phyloP scores from a whole-genome alignment of 2,329 filamentous ascomycete genomes.

The Epichloe gansuensis region DNA sequence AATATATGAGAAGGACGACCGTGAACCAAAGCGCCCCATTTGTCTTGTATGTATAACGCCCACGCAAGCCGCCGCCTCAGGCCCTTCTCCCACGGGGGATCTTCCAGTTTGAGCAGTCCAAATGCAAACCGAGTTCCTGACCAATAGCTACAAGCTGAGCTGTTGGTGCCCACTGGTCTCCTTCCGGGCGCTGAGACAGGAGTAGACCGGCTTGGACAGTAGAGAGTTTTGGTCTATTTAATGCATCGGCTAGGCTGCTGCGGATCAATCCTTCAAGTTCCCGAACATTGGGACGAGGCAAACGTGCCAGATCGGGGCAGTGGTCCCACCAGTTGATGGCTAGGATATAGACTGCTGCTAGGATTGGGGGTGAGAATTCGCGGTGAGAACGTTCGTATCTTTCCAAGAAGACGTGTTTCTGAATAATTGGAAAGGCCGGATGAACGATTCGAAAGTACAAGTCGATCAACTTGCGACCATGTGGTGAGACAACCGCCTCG shows the following conservation, averaged over 20 bases:
- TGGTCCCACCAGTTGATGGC: constrained; percentile 83
- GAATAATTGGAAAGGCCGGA: constrained; percentile 69
- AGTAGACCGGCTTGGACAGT: constrained; percentile 68
- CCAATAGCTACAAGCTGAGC: constrained; percentile 77
- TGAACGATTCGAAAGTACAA: constrained; percentile 75
- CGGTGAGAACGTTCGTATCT: constrained; percentile 62
- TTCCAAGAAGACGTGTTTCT: constrained; percentile 69
- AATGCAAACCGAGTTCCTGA: constrained; percentile 78
- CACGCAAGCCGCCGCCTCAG: constrained; percentile 77
- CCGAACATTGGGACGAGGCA: constrained; percentile 58
- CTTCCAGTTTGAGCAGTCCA: constrained; percentile 78
- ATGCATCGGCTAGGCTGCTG: constrained; percentile 60
- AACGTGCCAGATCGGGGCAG: constrained; percentile 50
- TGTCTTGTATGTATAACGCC: constrained; percentile 91
- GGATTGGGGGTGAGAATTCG: constrained; percentile 62
- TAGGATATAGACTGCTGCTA: constrained; percentile 73
- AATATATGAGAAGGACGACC: constrained; percentile 71
- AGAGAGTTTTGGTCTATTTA: constrained; percentile 71
- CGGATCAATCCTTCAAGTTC: constrained; percentile 64
- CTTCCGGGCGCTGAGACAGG: constrained; percentile 61
- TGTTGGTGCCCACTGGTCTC: constrained; percentile 73
- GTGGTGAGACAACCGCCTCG: constrained; percentile 61
- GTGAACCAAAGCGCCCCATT: constrained; percentile 75
- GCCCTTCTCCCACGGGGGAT: constrained; percentile 77
- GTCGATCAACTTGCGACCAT: constrained; percentile 66